Base-by-base conservation (phyloP, 75 land plant species). In the Selaginella tamariscina region DNA sequence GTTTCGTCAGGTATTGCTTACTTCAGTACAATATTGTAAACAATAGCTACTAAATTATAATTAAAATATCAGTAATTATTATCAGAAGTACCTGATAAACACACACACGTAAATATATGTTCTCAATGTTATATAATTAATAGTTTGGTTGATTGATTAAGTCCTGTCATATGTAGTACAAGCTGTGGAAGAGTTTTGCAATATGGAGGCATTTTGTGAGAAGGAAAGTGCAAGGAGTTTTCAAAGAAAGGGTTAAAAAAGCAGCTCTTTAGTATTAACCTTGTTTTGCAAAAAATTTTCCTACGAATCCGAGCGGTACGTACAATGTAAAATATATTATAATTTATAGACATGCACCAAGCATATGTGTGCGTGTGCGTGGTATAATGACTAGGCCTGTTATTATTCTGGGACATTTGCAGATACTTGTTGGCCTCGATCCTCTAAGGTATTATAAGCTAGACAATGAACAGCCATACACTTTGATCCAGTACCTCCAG, bases 131-230 rank as follows among this genome's bases (percentile, higher is more conserved):
- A 39, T 24, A 24, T 18, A 22, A 0, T 2, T 0, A 26, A 0
- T 44, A 39, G 13, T 49, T 44, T 0, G 1, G 0, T 68, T 39
- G 31, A 54, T 5, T 2, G 9, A 8, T 23, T 15, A 56, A 2
- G n/a, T 2, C 23, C 5, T 54, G 32, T 30, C 23, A 21, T 29
- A 23, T 56, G 39, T 57, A 75, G 77, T 76, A 76, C 24, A 76
- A 76, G 33, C 24, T 66, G 30, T 76, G 78, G 78, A 76, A 62
- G 57, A 57, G 65, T 28, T 76, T 74, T 74, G 68, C 68, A 9
- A 67, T 76, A 11, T 76, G 78, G 78, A 76, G 73, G 39, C 74
- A 72, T 23, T 71, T 56, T 66, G 65, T 76, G 0, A 76, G 78
- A 29, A 23, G 64, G 49, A 76, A 71, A 24, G 59, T 64, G n/a